Evolutionary conservation across 148 eudicot species (phyloP).

Genomic region (Bassia scoparia): DNA sequence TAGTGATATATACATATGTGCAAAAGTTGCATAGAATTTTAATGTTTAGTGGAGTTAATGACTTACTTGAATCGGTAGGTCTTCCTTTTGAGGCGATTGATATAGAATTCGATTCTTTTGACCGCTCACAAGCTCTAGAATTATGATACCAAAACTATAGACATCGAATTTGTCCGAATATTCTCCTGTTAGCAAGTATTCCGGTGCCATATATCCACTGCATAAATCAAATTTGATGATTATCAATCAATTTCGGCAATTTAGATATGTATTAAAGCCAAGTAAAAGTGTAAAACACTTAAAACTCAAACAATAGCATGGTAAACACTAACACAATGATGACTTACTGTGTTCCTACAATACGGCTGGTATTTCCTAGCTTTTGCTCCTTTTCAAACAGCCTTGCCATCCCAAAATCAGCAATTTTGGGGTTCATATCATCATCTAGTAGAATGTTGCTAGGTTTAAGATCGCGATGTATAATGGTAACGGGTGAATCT

Average conservation of each 20-base stretch:
- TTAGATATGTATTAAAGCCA: too few species aligned
- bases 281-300: too few species aligned
- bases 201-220: too few species aligned
- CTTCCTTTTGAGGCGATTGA: not conserved
- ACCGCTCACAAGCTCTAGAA: not conserved
- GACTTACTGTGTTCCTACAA: not conserved
- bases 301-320: too few species aligned
- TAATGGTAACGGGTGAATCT: conserved; percentile 43
- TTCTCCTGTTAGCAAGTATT: too few species aligned
- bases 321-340: too few species aligned
- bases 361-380: conserved; percentile 48
- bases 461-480: conserved; percentile 67
- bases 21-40: not conserved
- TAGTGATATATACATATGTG: not conserved
- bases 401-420: conserved; percentile 71
- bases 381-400: conserved; percentile 46
- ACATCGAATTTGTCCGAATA: too few species aligned
- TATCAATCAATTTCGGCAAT: too few species aligned
- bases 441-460: conserved; percentile 61
- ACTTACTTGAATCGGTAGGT: not conserved
- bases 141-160: too few species aligned
- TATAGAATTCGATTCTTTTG: too few species aligned
- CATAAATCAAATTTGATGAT: too few species aligned
- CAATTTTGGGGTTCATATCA: conserved; percentile 49
- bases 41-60: too few species aligned